Evolutionary conservation across 495 filamentous ascomycete species (phyloP).

Genomic region (Aspergillus cavernicola): DNA sequence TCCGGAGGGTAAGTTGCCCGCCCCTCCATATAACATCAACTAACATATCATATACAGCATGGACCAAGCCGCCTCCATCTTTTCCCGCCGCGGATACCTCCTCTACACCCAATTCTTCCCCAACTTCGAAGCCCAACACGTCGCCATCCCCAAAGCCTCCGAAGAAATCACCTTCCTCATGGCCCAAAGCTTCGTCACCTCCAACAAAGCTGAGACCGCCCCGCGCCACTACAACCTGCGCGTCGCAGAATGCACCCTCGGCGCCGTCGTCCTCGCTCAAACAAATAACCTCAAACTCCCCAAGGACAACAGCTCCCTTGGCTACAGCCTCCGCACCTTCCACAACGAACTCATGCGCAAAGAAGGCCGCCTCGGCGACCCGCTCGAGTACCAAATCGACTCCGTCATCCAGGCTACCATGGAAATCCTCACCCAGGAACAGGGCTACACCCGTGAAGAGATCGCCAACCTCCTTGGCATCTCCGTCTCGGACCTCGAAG

Average conservation of each 20-base stretch:
- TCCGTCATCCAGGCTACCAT: constrained; percentile 62
- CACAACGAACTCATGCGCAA: constrained; percentile 74
- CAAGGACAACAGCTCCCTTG: constrained; percentile 77
- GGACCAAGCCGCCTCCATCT: constrained; percentile 98
- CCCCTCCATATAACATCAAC: not conserved
- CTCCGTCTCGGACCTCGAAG: constrained; percentile 63
- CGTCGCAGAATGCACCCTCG: constrained; percentile 91
- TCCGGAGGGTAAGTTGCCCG: constrained; percentile 70
- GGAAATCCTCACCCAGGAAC: constrained; percentile 61
- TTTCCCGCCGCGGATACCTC: constrained; percentile 78
- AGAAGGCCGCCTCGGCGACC: constrained; percentile 49
- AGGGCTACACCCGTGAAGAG: constrained; percentile 86
- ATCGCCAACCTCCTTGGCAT: constrained; percentile 71
- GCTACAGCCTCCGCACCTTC: constrained; percentile 79
- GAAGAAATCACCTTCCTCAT: constrained; percentile 89
- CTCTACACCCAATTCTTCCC: constrained; percentile 90
- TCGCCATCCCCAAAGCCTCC: constrained; percentile 77
- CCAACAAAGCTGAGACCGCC: constrained; percentile 90
- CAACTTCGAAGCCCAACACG: constrained; percentile 65
- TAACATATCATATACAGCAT: constrained; percentile 45
- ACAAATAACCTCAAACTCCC: constrained; percentile 62
- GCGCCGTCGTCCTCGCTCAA: constrained; percentile 70
- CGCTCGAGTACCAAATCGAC: constrained; percentile 62
- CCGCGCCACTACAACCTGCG: constrained; percentile 94
- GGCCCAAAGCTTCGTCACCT: constrained; percentile 87